Percentiles rank a stretch among this genome's conserved stretches.
Conservation (phyloP, 75 land plant genomes). For the Selaginella tamariscina region DNA sequence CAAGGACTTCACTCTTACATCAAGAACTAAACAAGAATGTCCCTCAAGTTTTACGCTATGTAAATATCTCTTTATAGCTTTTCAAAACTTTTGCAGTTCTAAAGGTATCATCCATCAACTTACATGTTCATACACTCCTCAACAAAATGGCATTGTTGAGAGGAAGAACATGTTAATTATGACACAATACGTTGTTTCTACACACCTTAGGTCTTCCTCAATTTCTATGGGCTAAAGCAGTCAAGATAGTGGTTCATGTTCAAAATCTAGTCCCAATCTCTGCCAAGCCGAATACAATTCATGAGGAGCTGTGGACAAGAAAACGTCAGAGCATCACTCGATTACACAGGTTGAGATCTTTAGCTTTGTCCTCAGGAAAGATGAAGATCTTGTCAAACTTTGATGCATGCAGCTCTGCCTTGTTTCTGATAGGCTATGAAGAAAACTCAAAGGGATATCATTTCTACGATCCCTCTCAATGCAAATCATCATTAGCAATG, state of each 20-base stretch:
- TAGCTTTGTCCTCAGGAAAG: not conserved
- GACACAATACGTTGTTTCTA: not conserved
- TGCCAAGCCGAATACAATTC: not conserved
- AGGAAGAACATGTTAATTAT: conserved; percentile 20
- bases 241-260: not conserved
- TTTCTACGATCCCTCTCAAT: not conserved
- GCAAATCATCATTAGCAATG: not conserved
- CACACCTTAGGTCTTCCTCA: not conserved
- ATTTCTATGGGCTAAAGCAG: not conserved
- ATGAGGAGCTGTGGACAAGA: not conserved
- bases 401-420: not conserved
- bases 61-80: conserved; percentile 19
- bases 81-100: conserved; percentile 9
- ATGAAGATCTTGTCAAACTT: not conserved
- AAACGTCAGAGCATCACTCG: not conserved
- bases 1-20: conserved; percentile 13
- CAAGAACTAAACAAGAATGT: conserved; percentile 8
- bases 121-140: conserved; percentile 24
- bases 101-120: conserved; percentile 14
- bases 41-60: conserved; percentile 20
- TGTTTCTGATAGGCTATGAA: not conserved
- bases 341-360: not conserved
- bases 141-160: conserved; percentile 34
- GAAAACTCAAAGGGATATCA: not conserved
- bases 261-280: not conserved